These are phyloP conservation scores for Aspergillus proliferans DNA, from an alignment of 2,329 filamentous ascomycete genomes.

Conservation along the genomic window DNA sequence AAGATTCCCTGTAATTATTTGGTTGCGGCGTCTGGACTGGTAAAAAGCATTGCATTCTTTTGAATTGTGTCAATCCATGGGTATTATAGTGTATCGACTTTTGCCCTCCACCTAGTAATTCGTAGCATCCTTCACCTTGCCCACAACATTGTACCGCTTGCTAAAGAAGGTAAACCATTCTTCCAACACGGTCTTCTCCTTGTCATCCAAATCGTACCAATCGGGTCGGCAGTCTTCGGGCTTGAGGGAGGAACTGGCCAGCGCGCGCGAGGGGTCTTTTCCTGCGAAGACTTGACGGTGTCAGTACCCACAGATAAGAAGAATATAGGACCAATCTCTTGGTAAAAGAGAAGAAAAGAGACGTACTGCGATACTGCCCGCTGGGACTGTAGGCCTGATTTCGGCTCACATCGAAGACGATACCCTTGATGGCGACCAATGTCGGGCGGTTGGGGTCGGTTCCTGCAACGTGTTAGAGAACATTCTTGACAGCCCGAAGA, in stretches of 20 bases:
- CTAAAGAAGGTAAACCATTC: slow-evolving; percentile 97
- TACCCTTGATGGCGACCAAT: slow-evolving; percentile 68
- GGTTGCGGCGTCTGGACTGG: slow-evolving; percentile 1
- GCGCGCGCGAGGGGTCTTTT: slow-evolving; percentile 88
- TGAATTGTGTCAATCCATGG: not conserved
- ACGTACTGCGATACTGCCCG: slow-evolving; percentile 77
- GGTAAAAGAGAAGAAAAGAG: not conserved
- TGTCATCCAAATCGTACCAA: slow-evolving; percentile 75
- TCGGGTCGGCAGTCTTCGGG: slow-evolving; percentile 73
- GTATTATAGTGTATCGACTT: not conserved
- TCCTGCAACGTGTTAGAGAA: slow-evolving; percentile 17
- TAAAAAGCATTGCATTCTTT: slow-evolving; percentile 1
- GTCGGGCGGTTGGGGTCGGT: slow-evolving; percentile 46
- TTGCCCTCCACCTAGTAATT: slow-evolving; percentile 22
- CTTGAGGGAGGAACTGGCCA: slow-evolving; percentile 82
- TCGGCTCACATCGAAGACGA: slow-evolving; percentile 86
- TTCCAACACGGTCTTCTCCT: slow-evolving; percentile 75
- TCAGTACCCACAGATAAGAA: slow-evolving; percentile 2
- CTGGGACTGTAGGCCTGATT: slow-evolving; percentile 80
- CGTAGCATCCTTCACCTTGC: slow-evolving; percentile 37
- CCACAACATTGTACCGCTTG: slow-evolving; percentile 82
- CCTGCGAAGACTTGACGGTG: slow-evolving; percentile 73
- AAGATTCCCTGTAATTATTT: slow-evolving; percentile 1
- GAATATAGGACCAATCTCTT: too few species aligned
- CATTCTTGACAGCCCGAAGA: not conserved